Percentiles rank a stretch among this genome's conserved stretches.
These are phyloP conservation scores for Amyloporia xantha DNA, from an alignment of 768 basidiomycete genomes.

Conservation along the genomic window DNA sequence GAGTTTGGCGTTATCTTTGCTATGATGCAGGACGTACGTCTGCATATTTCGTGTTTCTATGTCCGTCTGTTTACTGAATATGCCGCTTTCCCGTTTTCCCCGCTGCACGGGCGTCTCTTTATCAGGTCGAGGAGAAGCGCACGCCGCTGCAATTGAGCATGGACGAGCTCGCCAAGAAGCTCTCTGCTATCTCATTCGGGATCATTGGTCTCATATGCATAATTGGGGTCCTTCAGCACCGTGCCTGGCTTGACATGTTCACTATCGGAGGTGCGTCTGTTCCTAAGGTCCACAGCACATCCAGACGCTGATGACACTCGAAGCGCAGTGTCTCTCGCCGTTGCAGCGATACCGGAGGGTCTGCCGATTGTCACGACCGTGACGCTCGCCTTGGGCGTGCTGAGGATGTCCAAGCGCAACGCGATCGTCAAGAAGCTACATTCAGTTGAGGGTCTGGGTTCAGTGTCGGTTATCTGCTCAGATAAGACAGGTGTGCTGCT, in stretches of 20 bases:
- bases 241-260: conserved; percentile 97
- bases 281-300: neutral
- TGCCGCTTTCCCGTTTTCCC: too few species aligned
- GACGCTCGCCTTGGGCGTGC: conserved; percentile 88
- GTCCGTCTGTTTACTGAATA: too few species aligned
- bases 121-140: conserved; percentile 73
- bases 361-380: conserved; percentile 96
- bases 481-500: conserved; percentile 82
- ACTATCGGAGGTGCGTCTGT: conserved; percentile 82
- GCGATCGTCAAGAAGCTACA: conserved; percentile 97
- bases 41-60: too few species aligned
- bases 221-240: conserved; percentile 78
- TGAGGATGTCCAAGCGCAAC: conserved; percentile 90
- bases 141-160: conserved; percentile 91
- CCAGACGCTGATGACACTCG: conserved; percentile 15
- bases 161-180: conserved; percentile 93
- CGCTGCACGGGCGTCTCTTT: too few species aligned
- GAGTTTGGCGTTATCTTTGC: conserved; percentile 96
- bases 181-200: conserved; percentile 88
- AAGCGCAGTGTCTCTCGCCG: conserved; percentile 82
- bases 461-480: conserved; percentile 95
- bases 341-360: conserved; percentile 98
- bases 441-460: conserved; percentile 89
- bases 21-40: conserved; percentile 90
- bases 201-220: conserved; percentile 91